Evolutionary conservation across 73 alveolate genomes (phyloP).

Genomic region (Halteria grandinella): DNA sequence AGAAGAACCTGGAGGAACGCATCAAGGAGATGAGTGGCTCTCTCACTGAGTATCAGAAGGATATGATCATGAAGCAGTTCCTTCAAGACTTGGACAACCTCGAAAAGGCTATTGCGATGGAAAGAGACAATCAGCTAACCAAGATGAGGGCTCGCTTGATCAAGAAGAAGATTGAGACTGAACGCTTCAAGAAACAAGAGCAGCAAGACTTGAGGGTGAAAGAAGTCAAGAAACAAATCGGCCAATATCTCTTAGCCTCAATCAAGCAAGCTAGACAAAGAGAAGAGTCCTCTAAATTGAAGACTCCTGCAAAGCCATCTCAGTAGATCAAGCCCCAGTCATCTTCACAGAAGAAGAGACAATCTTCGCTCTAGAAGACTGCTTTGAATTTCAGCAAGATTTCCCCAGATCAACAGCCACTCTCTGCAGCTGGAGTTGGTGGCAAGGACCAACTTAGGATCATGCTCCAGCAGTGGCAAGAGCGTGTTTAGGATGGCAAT

Average conservation of each 20-base stretch:
- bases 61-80: slow-evolving; percentile 56
- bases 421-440: too few relatives aligned
- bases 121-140: slow-evolving; percentile 38
- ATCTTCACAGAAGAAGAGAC: too few relatives aligned
- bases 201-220: slow-evolving; percentile 25
- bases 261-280: too few relatives aligned
- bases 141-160: slow-evolving; percentile 43
- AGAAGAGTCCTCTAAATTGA: too few relatives aligned
- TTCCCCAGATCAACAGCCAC: too few relatives aligned
- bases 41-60: slow-evolving; percentile 54
- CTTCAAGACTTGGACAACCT: slow-evolving; percentile 43
- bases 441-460: slow-evolving; percentile 9
- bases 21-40: slow-evolving; percentile 50
- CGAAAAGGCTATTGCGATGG: slow-evolving; percentile 56
- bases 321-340: too few relatives aligned
- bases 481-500: neutral
- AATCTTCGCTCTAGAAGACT: too few relatives aligned
- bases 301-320: too few relatives aligned
- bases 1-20: slow-evolving; percentile 38
- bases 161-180: slow-evolving; percentile 37
- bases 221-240: neutral
- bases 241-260: slow-evolving; percentile 5
- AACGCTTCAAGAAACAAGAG: slow-evolving; percentile 23
- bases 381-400: too few relatives aligned
- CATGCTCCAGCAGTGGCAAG: slow-evolving; percentile 24